Evolutionary conservation across 2,329 filamentous ascomycete genomes (phyloP), one percentile per base, ranked within the genome.

Genomic region (Sarocladium oryzae): DNA sequence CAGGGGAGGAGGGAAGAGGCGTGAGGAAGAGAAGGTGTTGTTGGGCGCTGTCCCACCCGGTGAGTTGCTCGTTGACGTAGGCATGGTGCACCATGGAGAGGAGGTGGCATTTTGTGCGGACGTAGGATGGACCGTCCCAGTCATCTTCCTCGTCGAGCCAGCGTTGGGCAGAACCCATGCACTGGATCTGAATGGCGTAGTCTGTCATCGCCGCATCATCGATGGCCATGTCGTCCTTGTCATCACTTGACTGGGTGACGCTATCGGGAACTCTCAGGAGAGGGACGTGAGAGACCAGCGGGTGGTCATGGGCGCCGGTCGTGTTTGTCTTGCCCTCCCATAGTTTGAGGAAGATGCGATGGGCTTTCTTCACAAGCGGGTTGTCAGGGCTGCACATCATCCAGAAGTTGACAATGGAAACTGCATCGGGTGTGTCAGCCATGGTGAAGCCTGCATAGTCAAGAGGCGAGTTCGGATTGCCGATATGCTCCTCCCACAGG

Each of bases 271-370:
- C 49, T n/a, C 35, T 24, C 11, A 51, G 26, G 6, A 51, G 49
- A 13, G 49, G 49, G 6, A 51, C 49, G 15, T 51, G 49, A 8
- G 49, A 37, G 6, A 51, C 49, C 18, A 51, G 35, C 15, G 32
- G 49, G 28, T 40, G 18, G 10, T n/a, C 16, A 20, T 37, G 35
- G n/a, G 35, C 23, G 13, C 49, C 49, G 2, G 23, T 38, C 11
- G 49, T 51, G 24, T 32, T 23, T 18, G 49, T 50, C 20, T 40
- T 48, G 23, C 38, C 51, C 23, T 48, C 51, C 51, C 51, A 52
- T 10, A 52, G 32, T 18, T 37, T 38, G 16, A 52, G 23, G 16
- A 52, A 37, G 15, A 52, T 48, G 30, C 32, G 35, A 35, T 52
- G 51, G 16, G 51, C 51, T 15, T 41, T 26, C 5, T 49, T 18